Evolutionary conservation across 495 filamentous ascomycete species (phyloP).

Genomic region (Oidiodendron maius): DNA sequence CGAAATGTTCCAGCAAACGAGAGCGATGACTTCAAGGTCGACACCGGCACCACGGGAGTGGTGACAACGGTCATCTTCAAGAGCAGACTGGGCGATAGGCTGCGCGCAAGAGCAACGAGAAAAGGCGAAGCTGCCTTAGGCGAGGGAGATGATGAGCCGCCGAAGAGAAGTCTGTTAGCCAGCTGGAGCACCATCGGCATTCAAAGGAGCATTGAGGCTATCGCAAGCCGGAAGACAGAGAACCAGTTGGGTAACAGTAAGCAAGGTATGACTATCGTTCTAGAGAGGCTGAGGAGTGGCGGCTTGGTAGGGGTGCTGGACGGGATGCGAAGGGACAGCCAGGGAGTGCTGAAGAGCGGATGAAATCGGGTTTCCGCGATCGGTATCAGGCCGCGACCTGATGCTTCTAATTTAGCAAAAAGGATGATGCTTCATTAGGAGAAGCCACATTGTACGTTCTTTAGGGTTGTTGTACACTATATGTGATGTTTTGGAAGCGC

Average conservation of each 20-base stretch:
- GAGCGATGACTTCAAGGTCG: slow-evolving; percentile 26
- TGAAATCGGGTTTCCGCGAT: too few relatives aligned
- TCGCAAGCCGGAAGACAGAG: slow-evolving; percentile 76
- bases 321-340: slow-evolving; percentile 71
- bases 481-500: too few relatives aligned
- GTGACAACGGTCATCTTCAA: slow-evolving; percentile 79
- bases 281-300: slow-evolving; percentile 75
- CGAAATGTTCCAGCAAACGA: slow-evolving; percentile 8
- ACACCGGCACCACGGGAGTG: slow-evolving; percentile 66
- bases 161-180: slow-evolving; percentile 58
- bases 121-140: slow-evolving; percentile 13
- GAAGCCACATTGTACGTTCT: too few relatives aligned
- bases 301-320: slow-evolving; percentile 83
- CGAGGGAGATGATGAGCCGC: slow-evolving; percentile 47
- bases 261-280: slow-evolving; percentile 91
- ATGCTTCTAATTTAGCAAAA: too few relatives aligned
- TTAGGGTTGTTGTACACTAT: too few relatives aligned
- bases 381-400: too few relatives aligned
- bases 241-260: slow-evolving; percentile 82
- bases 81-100: slow-evolving; percentile 70
- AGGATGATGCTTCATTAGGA: too few relatives aligned
- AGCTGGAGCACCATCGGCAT: slow-evolving; percentile 75
- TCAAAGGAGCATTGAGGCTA: slow-evolving; percentile 82
- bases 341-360: too few relatives aligned
- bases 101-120: slow-evolving; percentile 39